Evolutionary conservation across 2,329 filamentous ascomycete genomes (phyloP), one percentile per base, ranked within the genome.

Genomic region (Diaporthe sp.): DNA sequence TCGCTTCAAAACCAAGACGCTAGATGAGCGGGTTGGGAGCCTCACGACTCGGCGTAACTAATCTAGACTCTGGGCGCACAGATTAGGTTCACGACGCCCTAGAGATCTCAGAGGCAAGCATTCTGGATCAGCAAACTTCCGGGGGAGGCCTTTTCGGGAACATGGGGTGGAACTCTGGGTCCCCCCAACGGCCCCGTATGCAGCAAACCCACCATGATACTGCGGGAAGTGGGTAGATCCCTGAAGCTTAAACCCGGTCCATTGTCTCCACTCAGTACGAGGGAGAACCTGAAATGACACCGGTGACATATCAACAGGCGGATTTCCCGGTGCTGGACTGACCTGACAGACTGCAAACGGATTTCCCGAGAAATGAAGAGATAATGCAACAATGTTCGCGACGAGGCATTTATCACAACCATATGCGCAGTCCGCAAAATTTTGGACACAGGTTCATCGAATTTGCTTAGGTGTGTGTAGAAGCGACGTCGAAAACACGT

Each of bases 191-290:
- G 9, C 42, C 25, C 61, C 61, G 28, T 65, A 49, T n/a, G 42
- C 44, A n/a, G 61, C 1, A 17, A 17, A 13, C 37, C 62, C 28
- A 46, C 44, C 62, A 28, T 28, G 9, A 53, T 53, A 19, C 25
- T 53, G 62, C 44, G 62, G 62, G 62, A 68, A 53, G 62, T 68
- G 62, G 62, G 62, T 53, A 31, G 62, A 67, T 67, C 62, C 61
- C 42, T 51, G 62, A 46, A 68, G 62, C 46, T 68, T 51, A 25
- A 68, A 51, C 62, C 44, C 31, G 46, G 65, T 9, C 15, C 46
- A 28, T 28, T 25, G 46, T 68, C 65, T 28, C 65, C 46, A 53
- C 65, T 39, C 62, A 28, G 12, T 53, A 31, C 34, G 46, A 25
- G 31, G 6, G 31, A 68, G 46, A 17, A n/a, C 28, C 17, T 37